A percentile compares a stretch with the other conserved stretches of the same genome.
Evolutionary conservation across 78 protist species (phyloP).

Genomic region (Acrasis kona): DNA sequence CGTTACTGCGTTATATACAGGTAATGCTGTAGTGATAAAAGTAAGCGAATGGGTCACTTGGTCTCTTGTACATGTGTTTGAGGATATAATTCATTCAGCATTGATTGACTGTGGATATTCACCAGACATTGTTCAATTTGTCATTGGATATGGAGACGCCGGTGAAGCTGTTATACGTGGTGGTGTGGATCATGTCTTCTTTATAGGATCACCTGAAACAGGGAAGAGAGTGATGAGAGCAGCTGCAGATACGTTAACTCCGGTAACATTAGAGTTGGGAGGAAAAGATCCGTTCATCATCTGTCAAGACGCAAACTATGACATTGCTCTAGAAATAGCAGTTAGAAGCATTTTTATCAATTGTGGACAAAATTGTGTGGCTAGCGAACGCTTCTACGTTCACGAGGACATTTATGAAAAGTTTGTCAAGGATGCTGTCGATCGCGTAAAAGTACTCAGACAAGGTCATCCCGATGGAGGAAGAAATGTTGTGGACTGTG

Average conservation of each 20-base stretch:
- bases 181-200: constrained; percentile 64
- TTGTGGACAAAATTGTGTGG: constrained; percentile 62
- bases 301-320: constrained; percentile 66
- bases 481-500: too few relatives aligned
- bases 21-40: constrained; percentile 73
- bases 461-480: constrained; percentile 38
- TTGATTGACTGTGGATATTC: constrained; percentile 84
- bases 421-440: neutral
- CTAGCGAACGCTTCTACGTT: constrained; percentile 45
- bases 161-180: constrained; percentile 52
- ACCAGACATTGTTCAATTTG: constrained; percentile 68
- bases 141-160: constrained; percentile 51
- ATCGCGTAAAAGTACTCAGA: neutral
- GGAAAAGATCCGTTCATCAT: constrained; percentile 84
- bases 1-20: constrained; percentile 77
- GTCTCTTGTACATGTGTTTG: constrained; percentile 55
- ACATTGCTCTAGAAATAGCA: constrained; percentile 37
- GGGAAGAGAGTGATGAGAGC: constrained; percentile 45
- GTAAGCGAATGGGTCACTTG: constrained; percentile 67
- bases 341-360: constrained; percentile 41
- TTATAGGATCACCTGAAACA: constrained; percentile 62
- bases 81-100: constrained; percentile 39
- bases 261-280: constrained; percentile 42
- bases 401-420: constrained; percentile 50
- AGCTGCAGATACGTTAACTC: constrained; percentile 26